phyloP scores from a whole-genome alignment of 2,329 filamentous ascomycete genomes.

The Bimuria novae-zelandiae region DNA sequence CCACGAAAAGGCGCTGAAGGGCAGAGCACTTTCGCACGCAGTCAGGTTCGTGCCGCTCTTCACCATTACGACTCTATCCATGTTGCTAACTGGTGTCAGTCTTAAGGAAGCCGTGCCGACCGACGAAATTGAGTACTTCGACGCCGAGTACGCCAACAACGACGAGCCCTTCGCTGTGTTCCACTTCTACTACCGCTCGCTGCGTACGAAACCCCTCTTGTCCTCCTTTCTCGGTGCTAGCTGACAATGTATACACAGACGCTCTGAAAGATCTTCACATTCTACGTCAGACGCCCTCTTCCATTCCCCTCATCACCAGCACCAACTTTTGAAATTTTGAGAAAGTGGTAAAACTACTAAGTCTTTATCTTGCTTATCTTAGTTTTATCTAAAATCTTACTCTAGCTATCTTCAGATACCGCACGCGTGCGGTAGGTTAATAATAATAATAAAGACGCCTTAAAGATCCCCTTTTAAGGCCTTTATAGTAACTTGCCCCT shows the following conservation, averaged over 20 bases:
- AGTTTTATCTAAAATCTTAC: too few relatives aligned
- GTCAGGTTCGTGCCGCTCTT: conserved; percentile 10
- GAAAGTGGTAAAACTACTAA: too few relatives aligned
- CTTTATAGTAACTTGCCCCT: too few relatives aligned
- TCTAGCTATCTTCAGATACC: too few relatives aligned
- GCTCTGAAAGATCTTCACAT: conserved; percentile 36
- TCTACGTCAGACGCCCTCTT: conserved; percentile 29
- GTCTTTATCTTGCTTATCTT: too few relatives aligned
- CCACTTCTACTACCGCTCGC: conserved; percentile 27
- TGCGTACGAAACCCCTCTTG: conserved; percentile 10
- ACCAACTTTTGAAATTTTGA: too few relatives aligned
- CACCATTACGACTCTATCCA: neutral
- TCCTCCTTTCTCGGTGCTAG: neutral
- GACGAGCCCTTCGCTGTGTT: conserved; percentile 21
- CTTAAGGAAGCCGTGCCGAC: conserved; percentile 6
- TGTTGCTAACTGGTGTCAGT: conserved; percentile 11
- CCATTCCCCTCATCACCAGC: conserved; percentile 15
- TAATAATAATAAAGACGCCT: too few relatives aligned
- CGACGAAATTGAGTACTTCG: conserved; percentile 10
- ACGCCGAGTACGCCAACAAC: conserved; percentile 7
- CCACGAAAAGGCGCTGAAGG: conserved; percentile 23
- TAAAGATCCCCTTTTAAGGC: too few relatives aligned
- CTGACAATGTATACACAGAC: neutral
- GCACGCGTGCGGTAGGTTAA: too few relatives aligned
- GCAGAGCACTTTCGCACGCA: conserved; percentile 15